Evolutionary conservation across 495 filamentous ascomycete species (phyloP).

Genomic region (Penicillium dipodomyicola): DNA sequence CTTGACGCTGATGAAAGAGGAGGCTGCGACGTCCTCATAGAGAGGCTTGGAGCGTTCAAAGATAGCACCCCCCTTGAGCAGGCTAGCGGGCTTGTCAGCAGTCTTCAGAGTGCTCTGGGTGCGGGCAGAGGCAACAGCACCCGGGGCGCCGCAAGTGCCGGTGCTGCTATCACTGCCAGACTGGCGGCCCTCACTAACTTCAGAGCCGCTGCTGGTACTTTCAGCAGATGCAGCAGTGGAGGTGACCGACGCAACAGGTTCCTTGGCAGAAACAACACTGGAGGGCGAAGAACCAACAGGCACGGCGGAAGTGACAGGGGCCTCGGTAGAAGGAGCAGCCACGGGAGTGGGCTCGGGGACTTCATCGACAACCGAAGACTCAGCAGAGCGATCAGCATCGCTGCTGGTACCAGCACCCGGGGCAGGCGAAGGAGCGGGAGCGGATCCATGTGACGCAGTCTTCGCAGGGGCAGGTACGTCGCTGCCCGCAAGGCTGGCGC

Average conservation of each 20-base stretch:
- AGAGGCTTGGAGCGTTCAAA: constrained; percentile 68
- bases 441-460: constrained; percentile 6
- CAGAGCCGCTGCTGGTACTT: constrained; percentile 4
- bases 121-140: constrained; percentile 35
- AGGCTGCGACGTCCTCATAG: constrained; percentile 53
- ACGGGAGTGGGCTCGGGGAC: constrained; percentile 10
- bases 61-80: constrained; percentile 50
- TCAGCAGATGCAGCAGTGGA: not conserved
- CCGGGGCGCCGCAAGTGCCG: constrained; percentile 32
- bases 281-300: not conserved
- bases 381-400: constrained; percentile 4
- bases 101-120: constrained; percentile 39
- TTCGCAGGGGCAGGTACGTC: constrained; percentile 14
- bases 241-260: not conserved
- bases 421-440: constrained; percentile 5
- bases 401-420: constrained; percentile 5
- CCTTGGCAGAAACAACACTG: not conserved
- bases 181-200: constrained; percentile 1
- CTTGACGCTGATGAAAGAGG: constrained; percentile 67
- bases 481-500: constrained; percentile 9
- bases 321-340: not conserved
- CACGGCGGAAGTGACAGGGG: not conserved
- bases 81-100: constrained; percentile 35
- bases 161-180: constrained; percentile 12
- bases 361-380: constrained; percentile 4